Base-by-base conservation (phyloP, 805 yeast species). In the Ogataea polymorpha region DNA sequence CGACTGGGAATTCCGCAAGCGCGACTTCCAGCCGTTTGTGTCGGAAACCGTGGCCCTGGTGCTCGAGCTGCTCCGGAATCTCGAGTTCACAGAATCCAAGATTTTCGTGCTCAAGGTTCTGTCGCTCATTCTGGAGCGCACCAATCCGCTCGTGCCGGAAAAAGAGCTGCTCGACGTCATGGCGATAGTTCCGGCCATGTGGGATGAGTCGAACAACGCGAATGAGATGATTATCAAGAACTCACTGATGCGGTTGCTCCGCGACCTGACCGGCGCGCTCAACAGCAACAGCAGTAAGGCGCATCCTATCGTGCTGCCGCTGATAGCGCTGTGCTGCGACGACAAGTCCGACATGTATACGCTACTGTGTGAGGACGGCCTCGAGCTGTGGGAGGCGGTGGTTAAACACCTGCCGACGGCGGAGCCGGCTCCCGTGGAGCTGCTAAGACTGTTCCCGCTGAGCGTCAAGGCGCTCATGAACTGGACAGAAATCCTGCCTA, bases 1-100 rank as follows among this genome's bases (percentile, higher is more conserved):
- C 46, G 96, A 89, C 54, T 87, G 95, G 86, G 90, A 86, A 45
- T 90, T 91, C 60, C 71, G 79, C 27, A 82, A 86, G 45, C 67
- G 65, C 12, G 79, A 69, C 23, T 87, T 93, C 53, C 64, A 74
- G 47, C 87, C 91, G 1, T 89, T 65, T 54, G 66, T 85, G 39
- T 71, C 75, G 21, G 69, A 68, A 1, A 73, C 75, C 29, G 71
- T 85, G 9, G 51, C 62, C 2, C 59, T 71, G n/a, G 56, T 80
- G 11, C 58, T 88, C 23, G 60, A 61, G 7, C 54, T 85, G 14
- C 55, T 88, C 28, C 64, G 69, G 6, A 65, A 66, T 6, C 70
- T 82, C 42, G 68, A 71, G 18, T 63, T 77, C 35, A 76, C 90
- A 0, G 97, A 90, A 53, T 79, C 93, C 12, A 86, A 88, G 54